Evolutionary conservation across 805 yeast species (phyloP).

Genomic region (Starmera quercuum): DNA sequence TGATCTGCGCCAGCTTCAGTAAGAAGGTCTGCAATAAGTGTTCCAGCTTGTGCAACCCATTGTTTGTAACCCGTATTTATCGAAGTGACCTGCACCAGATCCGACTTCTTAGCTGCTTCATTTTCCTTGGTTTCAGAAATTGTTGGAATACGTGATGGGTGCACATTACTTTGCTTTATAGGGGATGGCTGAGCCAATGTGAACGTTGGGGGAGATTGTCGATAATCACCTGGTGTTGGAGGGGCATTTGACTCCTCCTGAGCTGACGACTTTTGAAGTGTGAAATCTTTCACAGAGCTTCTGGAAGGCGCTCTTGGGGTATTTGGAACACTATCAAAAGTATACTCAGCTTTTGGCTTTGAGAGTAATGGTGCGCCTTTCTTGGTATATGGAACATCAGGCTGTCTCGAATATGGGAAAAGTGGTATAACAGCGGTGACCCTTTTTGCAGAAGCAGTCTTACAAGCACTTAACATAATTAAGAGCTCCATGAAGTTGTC

Average conservation of each 20-base stretch:
- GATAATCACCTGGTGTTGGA: conserved; percentile 5
- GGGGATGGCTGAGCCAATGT: conserved; percentile 14
- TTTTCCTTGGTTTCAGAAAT: conserved; percentile 23
- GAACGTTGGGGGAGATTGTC: conserved; percentile 6
- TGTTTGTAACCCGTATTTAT: conserved; percentile 70
- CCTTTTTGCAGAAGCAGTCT: conserved; percentile 94
- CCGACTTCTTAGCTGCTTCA: conserved; percentile 7
- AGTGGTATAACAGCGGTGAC: conserved; percentile 93
- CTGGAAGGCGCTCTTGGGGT: conserved; percentile 29
- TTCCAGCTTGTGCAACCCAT: conserved; percentile 96
- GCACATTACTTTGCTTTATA: conserved; percentile 19
- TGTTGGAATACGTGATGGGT: conserved; percentile 24
- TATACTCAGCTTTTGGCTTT: conserved; percentile 29
- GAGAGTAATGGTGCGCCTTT: conserved; percentile 62
- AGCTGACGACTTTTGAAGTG: background rate
- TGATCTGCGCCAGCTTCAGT: conserved; percentile 95
- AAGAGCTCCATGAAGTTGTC: conserved; percentile 94
- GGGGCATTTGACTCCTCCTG: background rate
- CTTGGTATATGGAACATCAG: conserved; percentile 80
- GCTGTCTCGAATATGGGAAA: conserved; percentile 94
- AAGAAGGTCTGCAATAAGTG: conserved; percentile 78
- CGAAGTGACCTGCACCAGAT: conserved; percentile 22
- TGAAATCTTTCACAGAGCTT: conserved; percentile 4
- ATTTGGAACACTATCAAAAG: conserved; percentile 42
- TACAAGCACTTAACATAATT: conserved; percentile 88